A percentile compares a stretch with the other conserved stretches of the same genome.
Evolutionary conservation across 1,284 basidiomycete species (phyloP).

Genomic region (Inonotus obliquus): DNA sequence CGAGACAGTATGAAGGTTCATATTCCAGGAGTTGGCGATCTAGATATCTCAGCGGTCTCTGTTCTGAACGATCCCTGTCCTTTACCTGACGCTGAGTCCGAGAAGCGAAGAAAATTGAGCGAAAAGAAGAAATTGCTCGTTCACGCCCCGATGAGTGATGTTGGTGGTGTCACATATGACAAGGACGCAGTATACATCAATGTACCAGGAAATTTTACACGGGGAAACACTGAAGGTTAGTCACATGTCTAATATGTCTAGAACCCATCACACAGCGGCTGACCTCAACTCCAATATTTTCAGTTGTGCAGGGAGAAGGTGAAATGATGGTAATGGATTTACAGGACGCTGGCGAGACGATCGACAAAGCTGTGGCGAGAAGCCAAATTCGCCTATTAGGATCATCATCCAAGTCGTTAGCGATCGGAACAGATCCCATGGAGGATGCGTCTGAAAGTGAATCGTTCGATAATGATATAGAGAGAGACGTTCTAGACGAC

Average conservation of each 20-base stretch:
- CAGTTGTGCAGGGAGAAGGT: slow-evolving; percentile 67
- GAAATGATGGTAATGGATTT: slow-evolving; percentile 97
- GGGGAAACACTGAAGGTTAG: slow-evolving; percentile 58
- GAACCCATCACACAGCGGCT: slow-evolving; percentile 17
- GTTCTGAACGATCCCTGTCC: slow-evolving; percentile 92
- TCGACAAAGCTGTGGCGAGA: slow-evolving; percentile 79
- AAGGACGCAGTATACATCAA: slow-evolving; percentile 99
- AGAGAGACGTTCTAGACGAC: neutral
- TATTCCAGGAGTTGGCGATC: slow-evolving; percentile 91
- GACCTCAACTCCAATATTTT: slow-evolving; percentile 42
- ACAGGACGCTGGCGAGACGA: slow-evolving; percentile 80
- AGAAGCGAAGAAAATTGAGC: slow-evolving; percentile 88
- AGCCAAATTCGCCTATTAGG: slow-evolving; percentile 87
- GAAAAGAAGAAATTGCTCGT: slow-evolving; percentile 93
- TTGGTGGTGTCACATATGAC: slow-evolving; percentile 96
- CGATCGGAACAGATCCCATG: neutral
- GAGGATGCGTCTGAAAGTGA: slow-evolving; percentile 7
- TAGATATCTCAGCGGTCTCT: slow-evolving; percentile 72
- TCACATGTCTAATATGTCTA: slow-evolving; percentile 7
- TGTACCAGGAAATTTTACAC: slow-evolving; percentile 90
- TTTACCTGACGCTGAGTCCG: slow-evolving; percentile 86
- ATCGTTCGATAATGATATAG: neutral
- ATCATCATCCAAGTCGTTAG: slow-evolving; percentile 43
- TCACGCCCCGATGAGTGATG: slow-evolving; percentile 98
- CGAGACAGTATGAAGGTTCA: slow-evolving; percentile 84